These are phyloP conservation scores for Keithomyces neogunnii DNA, from an alignment of 2,329 filamentous ascomycete genomes.

Conservation along the genomic window DNA sequence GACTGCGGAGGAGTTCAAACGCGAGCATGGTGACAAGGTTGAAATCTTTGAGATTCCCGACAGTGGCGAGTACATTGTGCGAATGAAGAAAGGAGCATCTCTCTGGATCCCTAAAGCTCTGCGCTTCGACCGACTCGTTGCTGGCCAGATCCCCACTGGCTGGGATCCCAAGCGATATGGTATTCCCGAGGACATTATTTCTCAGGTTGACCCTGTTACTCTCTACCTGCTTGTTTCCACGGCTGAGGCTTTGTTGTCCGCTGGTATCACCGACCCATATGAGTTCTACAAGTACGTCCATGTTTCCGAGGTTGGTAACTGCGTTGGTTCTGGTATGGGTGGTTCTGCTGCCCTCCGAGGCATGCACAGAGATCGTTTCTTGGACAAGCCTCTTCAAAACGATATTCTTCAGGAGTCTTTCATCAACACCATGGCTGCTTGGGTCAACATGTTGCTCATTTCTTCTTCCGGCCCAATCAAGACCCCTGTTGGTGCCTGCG, in stretches of 20 bases:
- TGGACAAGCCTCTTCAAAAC: conserved; percentile 96
- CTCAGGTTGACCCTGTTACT: conserved; percentile 93
- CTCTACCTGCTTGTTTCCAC: conserved; percentile 92
- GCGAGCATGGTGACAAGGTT: conserved; percentile 94
- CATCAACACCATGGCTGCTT: conserved; percentile 99
- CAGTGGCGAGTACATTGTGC: conserved; percentile 88
- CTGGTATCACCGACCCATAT: conserved; percentile 96
- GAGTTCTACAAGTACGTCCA: conserved; percentile 99
- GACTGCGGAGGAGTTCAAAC: conserved; percentile 93
- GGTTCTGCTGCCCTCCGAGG: conserved; percentile 84
- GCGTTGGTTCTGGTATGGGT: conserved; percentile 96
- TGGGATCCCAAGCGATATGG: conserved; percentile 97
- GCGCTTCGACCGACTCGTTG: conserved; percentile 92
- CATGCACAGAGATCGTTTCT: conserved; percentile 97
- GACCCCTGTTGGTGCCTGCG: conserved; percentile 95
- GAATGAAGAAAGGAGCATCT: conserved; percentile 89
- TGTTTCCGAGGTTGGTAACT: conserved; percentile 96
- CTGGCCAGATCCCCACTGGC: conserved; percentile 91
- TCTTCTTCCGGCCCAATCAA: conserved; percentile 98
- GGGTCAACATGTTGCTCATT: conserved; percentile 98
- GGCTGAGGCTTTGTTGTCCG: conserved; percentile 80
- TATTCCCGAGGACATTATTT: conserved; percentile 94
- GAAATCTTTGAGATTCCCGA: conserved; percentile 94
- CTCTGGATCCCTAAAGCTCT: conserved; percentile 96
- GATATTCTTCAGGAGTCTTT: conserved; percentile 99